Conservation (phyloP, 768 basidiomycete genomes). For the Rhodosporidiobolus sp. region DNA sequence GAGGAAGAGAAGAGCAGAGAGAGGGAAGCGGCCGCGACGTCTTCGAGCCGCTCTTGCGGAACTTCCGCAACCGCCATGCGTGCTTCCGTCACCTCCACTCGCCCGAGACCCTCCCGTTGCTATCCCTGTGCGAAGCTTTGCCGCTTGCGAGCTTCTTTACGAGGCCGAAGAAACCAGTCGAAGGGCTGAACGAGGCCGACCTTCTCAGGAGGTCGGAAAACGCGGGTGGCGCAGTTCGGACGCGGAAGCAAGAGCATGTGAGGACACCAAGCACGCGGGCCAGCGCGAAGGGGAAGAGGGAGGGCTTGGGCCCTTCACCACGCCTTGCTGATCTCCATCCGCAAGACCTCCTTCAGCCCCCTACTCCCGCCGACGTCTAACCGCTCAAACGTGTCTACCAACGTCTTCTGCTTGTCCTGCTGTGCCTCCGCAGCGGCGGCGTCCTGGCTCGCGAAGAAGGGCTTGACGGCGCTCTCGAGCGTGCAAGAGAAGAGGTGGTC, state of each 20-base stretch:
- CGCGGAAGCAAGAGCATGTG: background rate
- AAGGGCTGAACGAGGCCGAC: too few species aligned
- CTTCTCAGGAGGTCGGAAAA: too few species aligned
- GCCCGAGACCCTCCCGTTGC: too few species aligned
- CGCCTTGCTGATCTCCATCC: slow-evolving; percentile 23
- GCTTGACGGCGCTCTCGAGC: slow-evolving; percentile 22
- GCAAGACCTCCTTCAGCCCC: slow-evolving; percentile 28
- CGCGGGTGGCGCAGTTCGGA: too few species aligned
- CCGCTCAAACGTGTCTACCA: slow-evolving; percentile 18
- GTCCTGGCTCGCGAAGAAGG: slow-evolving; percentile 19
- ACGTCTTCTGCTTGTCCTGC: background rate
- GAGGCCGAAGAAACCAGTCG: too few species aligned
- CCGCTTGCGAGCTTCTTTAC: too few species aligned
- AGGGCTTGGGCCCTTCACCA: background rate
- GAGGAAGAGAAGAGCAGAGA: background rate
- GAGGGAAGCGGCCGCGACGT: background rate
- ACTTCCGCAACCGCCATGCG: too few species aligned
- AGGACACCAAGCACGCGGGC: background rate
- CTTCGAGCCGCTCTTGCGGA: too few species aligned
- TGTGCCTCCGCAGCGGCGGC: background rate
- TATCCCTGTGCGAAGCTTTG: too few species aligned
- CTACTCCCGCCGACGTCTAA: slow-evolving; percentile 6
- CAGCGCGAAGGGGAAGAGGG: background rate
- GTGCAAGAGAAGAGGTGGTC: slow-evolving; percentile 36
- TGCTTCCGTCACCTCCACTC: too few species aligned